Evolutionary conservation across 495 filamentous ascomycete species (phyloP), one percentile per base, ranked within the genome.

Genomic region (Copromyces sp.): DNA sequence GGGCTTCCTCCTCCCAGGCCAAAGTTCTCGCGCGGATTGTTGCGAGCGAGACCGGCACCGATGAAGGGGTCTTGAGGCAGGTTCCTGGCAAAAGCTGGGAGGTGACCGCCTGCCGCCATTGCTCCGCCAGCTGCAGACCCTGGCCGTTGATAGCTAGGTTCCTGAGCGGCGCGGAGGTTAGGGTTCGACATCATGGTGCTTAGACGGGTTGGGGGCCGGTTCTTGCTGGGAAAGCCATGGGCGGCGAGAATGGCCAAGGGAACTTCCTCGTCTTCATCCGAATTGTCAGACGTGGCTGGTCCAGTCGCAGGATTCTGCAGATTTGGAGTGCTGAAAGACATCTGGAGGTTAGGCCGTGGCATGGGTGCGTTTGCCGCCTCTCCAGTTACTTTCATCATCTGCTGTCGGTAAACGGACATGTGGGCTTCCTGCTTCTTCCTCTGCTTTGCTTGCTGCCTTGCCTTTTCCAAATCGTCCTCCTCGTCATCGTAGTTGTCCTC

Each of bases 361-460:
- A 77, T 70, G 11, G 79, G 73, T 1, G 85, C 77, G 68, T 85
- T 86, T 70, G 84, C 80, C 8, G 86, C 82, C 75, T 93, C 92
- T 68, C 94, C 94, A 9, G 93, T 97, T 24, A 96, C 91, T 78
- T 97, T 97, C 93, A 94, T 96, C 94, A 98, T 97, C 79, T 95
- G 91, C 78, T 98, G 95, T 68, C 95, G 89, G 78, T 97, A 97
- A 9, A 98, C 90, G 14, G 93, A 85, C 80, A 97, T 87, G 79
- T 96, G 93, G 11, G 94, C 95, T 78, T 97, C 93, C 76, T 97
- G 94, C 82, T 95, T 96, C 72, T 89, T 87, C 73, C 95, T 87
- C 74, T 94, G 92, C 77, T 90, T 90, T 59, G 91, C 89, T 40
- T 90, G 83, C 69, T 92, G 86, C 73, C 87, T 91, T 39, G 89